A percentile compares a stretch with the other conserved stretches of the same genome.
Conservation (phyloP, 148 eudicot species). For the Cornus suecica region DNA sequence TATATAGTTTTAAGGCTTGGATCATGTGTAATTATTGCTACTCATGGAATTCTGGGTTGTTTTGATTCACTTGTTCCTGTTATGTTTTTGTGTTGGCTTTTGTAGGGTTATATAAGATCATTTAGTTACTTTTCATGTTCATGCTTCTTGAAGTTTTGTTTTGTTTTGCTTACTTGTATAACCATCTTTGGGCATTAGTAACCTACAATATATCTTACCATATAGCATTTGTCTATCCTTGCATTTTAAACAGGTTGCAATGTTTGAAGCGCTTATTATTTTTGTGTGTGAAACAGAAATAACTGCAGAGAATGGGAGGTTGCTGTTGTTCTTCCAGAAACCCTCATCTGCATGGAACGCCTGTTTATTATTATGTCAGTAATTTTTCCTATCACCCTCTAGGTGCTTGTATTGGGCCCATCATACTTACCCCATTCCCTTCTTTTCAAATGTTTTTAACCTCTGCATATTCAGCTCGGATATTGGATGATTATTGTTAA, state of each 20-base stretch:
- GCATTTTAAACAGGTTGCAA: background rate
- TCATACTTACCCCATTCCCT: background rate
- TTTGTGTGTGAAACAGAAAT: slow-evolving; percentile 9
- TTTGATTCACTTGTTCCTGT: background rate
- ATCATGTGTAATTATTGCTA: background rate
- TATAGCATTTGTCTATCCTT: background rate
- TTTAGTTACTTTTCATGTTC: background rate
- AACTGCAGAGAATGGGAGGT: slow-evolving; percentile 56
- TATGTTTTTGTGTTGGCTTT: background rate
- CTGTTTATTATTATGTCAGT: slow-evolving; percentile 85
- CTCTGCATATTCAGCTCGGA: background rate
- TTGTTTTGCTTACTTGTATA: background rate
- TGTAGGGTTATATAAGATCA: background rate
- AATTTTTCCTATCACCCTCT: slow-evolving; percentile 9
- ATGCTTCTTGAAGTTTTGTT: background rate
- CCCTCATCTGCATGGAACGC: slow-evolving; percentile 68
- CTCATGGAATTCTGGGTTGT: background rate
- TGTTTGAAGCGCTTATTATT: background rate
- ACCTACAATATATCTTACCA: background rate
- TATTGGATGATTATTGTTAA: background rate
- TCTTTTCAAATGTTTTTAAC: slow-evolving; percentile 6
- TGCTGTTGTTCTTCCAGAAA: slow-evolving; percentile 82
- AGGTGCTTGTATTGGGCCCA: background rate
- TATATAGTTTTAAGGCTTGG: too few relatives aligned
- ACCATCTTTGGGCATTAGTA: background rate